Evolutionary conservation across 192 early-diverging fungal genomes (phyloP), one percentile per base, ranked within the genome.

Genomic region (Piromyces finnis): DNA sequence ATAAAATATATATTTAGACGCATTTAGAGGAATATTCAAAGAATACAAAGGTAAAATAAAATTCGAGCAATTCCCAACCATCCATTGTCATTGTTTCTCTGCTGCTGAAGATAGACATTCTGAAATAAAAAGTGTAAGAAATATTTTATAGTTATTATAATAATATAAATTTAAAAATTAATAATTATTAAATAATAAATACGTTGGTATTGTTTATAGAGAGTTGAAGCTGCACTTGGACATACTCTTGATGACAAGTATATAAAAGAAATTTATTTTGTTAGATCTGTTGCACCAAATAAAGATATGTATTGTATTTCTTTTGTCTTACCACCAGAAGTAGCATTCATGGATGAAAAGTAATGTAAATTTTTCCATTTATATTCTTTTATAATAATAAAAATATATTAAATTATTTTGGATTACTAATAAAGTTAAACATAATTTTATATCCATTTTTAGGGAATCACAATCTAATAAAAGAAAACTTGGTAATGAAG

Each of bases 301-400:
- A 99, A 99, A 88, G 95, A 99, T 30, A 99, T 99, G 98, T 92
- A 94, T 82, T 99, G 98, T 82, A 85, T 98, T 68, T 93, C 93
- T 17, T 94, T 99, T 82, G 84, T 84, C 16, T 84, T 99, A 78
- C 93, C 93, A 26, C 84, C 87, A 26, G 91, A 87, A 78, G 91
- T 98, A 28, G 95, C 95, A 7, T 98, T 84, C 78, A 84, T 82
- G 13, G 82, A 87, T 18, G 35, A 78, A 37, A 78, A 68, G 51
- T 68, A 68, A 68, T 68, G 51, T 68, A 68, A 68, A 68, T 68
- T 68, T 26, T 11, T 68, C 51, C 0, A 14, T n/a, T n/a, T n/a
- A n/a, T n/a, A n/a, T n/a, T n/a, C n/a, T n/a, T n/a, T n/a, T n/a
- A n/a, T n/a, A n/a, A n/a, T n/a, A n/a, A n/a, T n/a, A n/a, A n/a